These are phyloP conservation scores for Phytophthora ohioensis DNA, from an alignment of 352 stramenopile genomes.

Conservation along the genomic window DNA sequence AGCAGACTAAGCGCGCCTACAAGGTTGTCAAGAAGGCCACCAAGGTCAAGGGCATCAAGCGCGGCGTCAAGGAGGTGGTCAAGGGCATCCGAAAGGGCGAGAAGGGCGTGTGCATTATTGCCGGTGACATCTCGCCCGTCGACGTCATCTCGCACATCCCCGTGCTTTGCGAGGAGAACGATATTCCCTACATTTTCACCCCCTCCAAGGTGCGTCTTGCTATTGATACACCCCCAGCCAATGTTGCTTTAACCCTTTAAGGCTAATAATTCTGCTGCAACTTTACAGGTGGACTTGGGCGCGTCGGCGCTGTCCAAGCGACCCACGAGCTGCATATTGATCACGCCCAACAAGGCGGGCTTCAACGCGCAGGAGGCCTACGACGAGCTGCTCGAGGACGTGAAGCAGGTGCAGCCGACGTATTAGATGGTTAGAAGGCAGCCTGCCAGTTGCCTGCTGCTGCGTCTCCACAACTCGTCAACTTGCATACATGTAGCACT, in stretches of 20 bases:
- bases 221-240: not conserved
- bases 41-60: conserved; percentile 96
- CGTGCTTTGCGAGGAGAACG: conserved; percentile 98
- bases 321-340: conserved; percentile 98
- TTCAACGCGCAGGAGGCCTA: conserved; percentile 92
- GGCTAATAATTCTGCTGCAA: conserved; percentile 17
- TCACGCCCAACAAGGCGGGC: conserved; percentile 93
- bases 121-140: conserved; percentile 99
- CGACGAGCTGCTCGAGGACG: conserved; percentile 90
- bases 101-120: conserved; percentile 98
- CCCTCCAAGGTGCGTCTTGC: conserved; percentile 89
- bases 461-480: conserved; percentile 23
- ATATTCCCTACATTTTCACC: conserved; percentile 99
- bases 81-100: conserved; percentile 98
- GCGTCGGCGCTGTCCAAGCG: conserved; percentile 97
- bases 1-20: conserved; percentile 94
- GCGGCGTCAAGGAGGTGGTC: conserved; percentile 99
- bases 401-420: conserved; percentile 88
- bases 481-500: conserved; percentile 55
- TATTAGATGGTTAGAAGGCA: conserved; percentile 68
- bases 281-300: conserved; percentile 88
- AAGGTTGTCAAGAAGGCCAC: conserved; percentile 96
- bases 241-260: not conserved
- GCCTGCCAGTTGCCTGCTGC: conserved; percentile 6
- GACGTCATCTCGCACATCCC: conserved; percentile 99